Base-by-base conservation (phyloP, 1,284 basidiomycete genomes). In the Cryptococcus sp. region DNA sequence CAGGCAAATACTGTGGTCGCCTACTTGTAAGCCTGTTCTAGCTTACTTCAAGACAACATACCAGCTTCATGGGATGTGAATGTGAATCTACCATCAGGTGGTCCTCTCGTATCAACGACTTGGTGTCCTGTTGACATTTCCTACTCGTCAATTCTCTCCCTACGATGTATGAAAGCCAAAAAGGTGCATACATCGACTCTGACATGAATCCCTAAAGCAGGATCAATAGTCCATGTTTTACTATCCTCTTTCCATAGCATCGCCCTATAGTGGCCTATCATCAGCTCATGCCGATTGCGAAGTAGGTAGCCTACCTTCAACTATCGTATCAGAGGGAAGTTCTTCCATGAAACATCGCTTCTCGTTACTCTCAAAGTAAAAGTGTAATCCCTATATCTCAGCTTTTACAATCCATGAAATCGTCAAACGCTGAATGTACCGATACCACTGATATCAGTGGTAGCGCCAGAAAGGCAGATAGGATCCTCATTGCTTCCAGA, bases 311-410 rank as follows among this genome's bases (percentile, higher is more conserved):
- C 49, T 61, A 88, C 93, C 94, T 77, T 98, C 91, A 16, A 98
- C 92, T 34, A 96, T 86, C 16, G 96, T 98, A 75, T 98, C 88
- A 14, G 85, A 86, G n/a, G 94, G 94, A 37, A 98, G 79, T 75
- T 98, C 96, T 74, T 98, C 96, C 58, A 97, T 83, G 77, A 98
- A 98, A 75, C 96, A 99, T 59, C 88, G 81, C 69, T 85, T 85
- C 75, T 94, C 88, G 66, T 87, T 85, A n/a, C 88, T 85, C 69
- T 93, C 89, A 54, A 94, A 82, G 68, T 94, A 94, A 73, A 93
- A 91, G 71, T 94, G 91, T 45, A 94, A 83, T 13, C 85, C 86
- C 66, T 76, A 59, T n/a, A 16, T 4, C 41, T 39, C 40, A 43
- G 45, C 34, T 16, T 41, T 22, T 1, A 13, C 16, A 4, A 18